These are phyloP conservation scores for Hymenoscyphus scutula DNA, from an alignment of 2,329 filamentous ascomycete species.

Conservation along the genomic window DNA sequence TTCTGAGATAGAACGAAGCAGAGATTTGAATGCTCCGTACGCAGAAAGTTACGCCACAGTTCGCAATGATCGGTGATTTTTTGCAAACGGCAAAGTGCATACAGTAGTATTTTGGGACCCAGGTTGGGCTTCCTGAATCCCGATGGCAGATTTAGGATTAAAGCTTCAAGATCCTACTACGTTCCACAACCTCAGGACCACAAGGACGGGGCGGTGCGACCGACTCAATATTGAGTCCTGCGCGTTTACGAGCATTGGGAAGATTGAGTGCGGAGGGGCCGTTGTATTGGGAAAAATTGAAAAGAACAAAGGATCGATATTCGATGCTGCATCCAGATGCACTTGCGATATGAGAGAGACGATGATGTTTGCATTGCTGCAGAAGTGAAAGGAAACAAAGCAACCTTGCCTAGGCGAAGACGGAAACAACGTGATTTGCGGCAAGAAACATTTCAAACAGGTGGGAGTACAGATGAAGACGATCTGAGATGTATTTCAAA, in stretches of 20 bases:
- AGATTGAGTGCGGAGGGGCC: background rate
- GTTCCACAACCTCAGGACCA: slow-evolving; percentile 3
- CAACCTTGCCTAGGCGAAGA: background rate
- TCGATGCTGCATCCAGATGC: background rate
- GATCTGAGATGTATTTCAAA: too few relatives aligned
- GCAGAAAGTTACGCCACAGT: too few relatives aligned
- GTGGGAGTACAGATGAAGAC: too few relatives aligned
- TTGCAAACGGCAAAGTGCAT: background rate
- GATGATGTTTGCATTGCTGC: background rate
- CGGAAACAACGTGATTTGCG: background rate
- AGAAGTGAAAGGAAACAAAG: background rate
- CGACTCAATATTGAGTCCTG: background rate
- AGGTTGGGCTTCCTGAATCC: background rate
- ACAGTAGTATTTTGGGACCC: background rate
- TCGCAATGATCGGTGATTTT: too few relatives aligned
- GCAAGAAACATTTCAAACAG: slow-evolving; percentile 1
- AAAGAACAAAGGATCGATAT: background rate
- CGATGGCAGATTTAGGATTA: background rate
- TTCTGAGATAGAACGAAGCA: too few relatives aligned
- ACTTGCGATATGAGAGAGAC: background rate
- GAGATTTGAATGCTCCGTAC: too few relatives aligned
- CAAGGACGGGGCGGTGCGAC: slow-evolving; percentile 1
- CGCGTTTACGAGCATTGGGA: background rate
- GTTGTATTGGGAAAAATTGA: background rate
- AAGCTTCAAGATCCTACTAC: slow-evolving; percentile 3